Percentiles rank a stretch among this genome's conserved stretches.
Conservation (phyloP, 2,329 filamentous ascomycete species). For the Stemphylium lycopersici region DNA sequence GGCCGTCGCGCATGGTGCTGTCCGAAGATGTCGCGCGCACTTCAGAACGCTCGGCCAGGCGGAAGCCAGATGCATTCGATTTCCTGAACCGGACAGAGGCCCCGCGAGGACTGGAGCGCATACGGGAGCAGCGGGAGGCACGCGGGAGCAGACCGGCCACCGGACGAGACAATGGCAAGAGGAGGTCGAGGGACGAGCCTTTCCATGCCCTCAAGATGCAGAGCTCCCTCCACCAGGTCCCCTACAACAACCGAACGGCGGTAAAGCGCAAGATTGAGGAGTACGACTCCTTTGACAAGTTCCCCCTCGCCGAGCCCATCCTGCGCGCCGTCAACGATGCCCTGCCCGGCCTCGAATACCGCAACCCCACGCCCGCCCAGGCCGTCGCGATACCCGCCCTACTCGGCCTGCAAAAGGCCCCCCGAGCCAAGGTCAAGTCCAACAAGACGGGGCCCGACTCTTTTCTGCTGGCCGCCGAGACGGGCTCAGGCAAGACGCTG, state of each 20-base stretch:
- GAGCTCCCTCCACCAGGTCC: slow-evolving; percentile 73
- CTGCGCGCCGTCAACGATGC: slow-evolving; percentile 78
- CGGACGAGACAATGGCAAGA: slow-evolving; percentile 30
- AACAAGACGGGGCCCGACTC: slow-evolving; percentile 58
- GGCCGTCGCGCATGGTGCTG: slow-evolving; percentile 58
- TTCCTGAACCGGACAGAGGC: slow-evolving; percentile 43
- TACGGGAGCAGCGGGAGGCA: slow-evolving; percentile 17
- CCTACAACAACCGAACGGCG: slow-evolving; percentile 71
- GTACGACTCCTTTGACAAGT: slow-evolving; percentile 79
- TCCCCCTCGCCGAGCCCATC: slow-evolving; percentile 74
- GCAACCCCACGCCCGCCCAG: slow-evolving; percentile 88
- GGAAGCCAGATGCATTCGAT: slow-evolving; percentile 40
- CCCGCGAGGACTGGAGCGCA: slow-evolving; percentile 30
- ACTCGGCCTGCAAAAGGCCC: slow-evolving; percentile 61
- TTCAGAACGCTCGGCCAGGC: slow-evolving; percentile 30
- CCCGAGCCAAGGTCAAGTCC: slow-evolving; percentile 35
- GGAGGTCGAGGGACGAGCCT: slow-evolving; percentile 52
- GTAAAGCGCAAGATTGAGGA: slow-evolving; percentile 68
- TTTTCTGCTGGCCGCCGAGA: slow-evolving; percentile 91
- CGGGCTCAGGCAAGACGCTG: slow-evolving; percentile 94
- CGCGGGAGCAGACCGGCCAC: slow-evolving; percentile 14
- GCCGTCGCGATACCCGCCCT: slow-evolving; percentile 84
- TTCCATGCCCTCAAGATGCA: slow-evolving; percentile 96
- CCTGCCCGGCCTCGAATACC: slow-evolving; percentile 73
- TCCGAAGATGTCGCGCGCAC: slow-evolving; percentile 48